Evolutionary conservation across 2,329 filamentous ascomycete species (phyloP).

Genomic region (Pezizomycotina sp.): DNA sequence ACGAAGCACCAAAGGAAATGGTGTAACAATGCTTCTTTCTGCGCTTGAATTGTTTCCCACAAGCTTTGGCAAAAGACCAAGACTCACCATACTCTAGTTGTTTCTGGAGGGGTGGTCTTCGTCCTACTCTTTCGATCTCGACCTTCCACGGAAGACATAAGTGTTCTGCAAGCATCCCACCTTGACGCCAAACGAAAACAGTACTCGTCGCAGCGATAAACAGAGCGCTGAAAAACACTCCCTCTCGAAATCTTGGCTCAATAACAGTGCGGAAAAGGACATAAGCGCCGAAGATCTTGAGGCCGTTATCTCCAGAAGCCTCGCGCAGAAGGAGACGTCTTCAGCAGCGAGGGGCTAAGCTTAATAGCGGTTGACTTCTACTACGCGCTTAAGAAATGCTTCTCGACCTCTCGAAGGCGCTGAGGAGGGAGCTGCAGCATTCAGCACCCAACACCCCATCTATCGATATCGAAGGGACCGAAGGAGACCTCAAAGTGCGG

Average conservation of each 20-base stretch:
- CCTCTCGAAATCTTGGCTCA: slow-evolving; percentile 14
- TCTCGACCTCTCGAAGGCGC: slow-evolving; percentile 4
- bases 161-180: slow-evolving; percentile 10
- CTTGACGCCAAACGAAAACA: slow-evolving; percentile 7
- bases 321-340: slow-evolving; percentile 46
- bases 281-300: slow-evolving; percentile 20
- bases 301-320: slow-evolving; percentile 40
- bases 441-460: too few relatives aligned
- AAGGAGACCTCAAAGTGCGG: too few relatives aligned
- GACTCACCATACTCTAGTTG: slow-evolving; percentile 17
- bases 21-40: too few relatives aligned
- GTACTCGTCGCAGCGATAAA: slow-evolving; percentile 7
- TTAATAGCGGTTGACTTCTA: slow-evolving; percentile 45
- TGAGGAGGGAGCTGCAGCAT: too few relatives aligned
- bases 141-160: slow-evolving; percentile 1
- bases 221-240: slow-evolving; percentile 5
- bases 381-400: slow-evolving; percentile 48
- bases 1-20: too few relatives aligned
- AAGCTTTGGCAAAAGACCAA: slow-evolving; percentile 16
- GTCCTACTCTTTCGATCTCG: slow-evolving; percentile 13
- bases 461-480: too few relatives aligned
- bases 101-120: slow-evolving; percentile 10
- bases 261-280: slow-evolving; percentile 10
- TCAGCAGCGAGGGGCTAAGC: slow-evolving; percentile 43
- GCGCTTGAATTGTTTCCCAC: too few relatives aligned